Evolutionary conservation across 1,284 basidiomycete genomes (phyloP).

Genomic region (Coniferiporia weirii): DNA sequence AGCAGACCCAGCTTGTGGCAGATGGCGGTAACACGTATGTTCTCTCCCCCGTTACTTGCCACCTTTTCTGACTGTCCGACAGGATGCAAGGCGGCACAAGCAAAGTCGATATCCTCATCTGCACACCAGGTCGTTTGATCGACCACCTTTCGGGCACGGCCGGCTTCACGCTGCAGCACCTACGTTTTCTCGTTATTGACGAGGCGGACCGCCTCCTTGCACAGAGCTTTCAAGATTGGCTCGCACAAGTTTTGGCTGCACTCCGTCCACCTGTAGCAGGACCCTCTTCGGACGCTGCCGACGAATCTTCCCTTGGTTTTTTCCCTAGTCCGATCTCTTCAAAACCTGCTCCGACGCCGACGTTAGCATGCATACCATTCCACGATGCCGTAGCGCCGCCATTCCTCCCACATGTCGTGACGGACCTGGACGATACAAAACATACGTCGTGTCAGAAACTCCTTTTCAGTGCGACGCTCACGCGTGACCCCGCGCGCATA

Average conservation of each 20-base stretch:
- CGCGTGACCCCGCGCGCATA: conserved; percentile 90
- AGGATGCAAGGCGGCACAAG: conserved; percentile 74
- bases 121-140: conserved; percentile 91
- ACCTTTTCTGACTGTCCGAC: conserved; percentile 8
- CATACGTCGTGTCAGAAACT: conserved; percentile 85
- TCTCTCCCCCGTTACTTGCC: conserved; percentile 4
- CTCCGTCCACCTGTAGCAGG: conserved; percentile 43
- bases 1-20: conserved; percentile 67
- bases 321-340: conserved; percentile 1
- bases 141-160: conserved; percentile 88
- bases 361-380: conserved; percentile 21
- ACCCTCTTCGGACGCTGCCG: neutral
- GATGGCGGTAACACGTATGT: conserved; percentile 45
- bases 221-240: conserved; percentile 96
- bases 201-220: conserved; percentile 94
- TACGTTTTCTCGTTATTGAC: conserved; percentile 94
- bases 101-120: conserved; percentile 91
- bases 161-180: conserved; percentile 89
- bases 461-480: conserved; percentile 94
- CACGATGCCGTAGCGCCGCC: conserved; percentile 59
- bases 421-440: conserved; percentile 51
- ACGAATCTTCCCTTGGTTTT: neutral
- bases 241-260: conserved; percentile 73
- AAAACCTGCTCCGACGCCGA: neutral
- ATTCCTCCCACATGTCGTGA: conserved; percentile 38